Percentiles rank a stretch among this genome's conserved stretches.
phyloP scores from a whole-genome alignment of 2,329 filamentous ascomycete genomes.

The Penicillium sp. region DNA sequence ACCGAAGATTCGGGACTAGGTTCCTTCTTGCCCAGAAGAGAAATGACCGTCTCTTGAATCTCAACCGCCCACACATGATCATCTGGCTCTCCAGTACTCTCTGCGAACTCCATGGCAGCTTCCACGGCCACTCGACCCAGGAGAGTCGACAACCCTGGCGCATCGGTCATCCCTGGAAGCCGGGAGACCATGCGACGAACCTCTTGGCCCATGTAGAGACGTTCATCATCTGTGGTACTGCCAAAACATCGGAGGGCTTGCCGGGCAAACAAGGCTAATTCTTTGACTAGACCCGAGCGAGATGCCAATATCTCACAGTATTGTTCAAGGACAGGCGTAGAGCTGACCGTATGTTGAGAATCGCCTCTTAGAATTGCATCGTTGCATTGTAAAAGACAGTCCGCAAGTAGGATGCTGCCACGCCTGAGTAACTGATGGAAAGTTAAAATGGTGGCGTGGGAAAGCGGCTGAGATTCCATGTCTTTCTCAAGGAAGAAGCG shows the following conservation, averaged over 20 bases:
- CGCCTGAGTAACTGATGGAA: slow-evolving; percentile 39
- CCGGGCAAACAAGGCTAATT: slow-evolving; percentile 42
- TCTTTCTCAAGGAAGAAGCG: slow-evolving; percentile 34
- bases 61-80: slow-evolving; percentile 49
- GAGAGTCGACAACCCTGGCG: slow-evolving; percentile 35
- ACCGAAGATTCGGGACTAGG: slow-evolving; percentile 19
- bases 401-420: slow-evolving; percentile 42
- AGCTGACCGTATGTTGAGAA: slow-evolving; percentile 20
- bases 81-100: slow-evolving; percentile 44
- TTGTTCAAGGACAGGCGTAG: slow-evolving; percentile 36
- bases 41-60: slow-evolving; percentile 43
- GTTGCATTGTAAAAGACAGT: slow-evolving; percentile 39
- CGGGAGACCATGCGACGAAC: slow-evolving; percentile 37
- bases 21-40: slow-evolving; percentile 25
- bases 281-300: slow-evolving; percentile 41
- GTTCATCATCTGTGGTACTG: slow-evolving; percentile 31
- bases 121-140: slow-evolving; percentile 47
- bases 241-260: slow-evolving; percentile 45
- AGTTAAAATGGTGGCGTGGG: slow-evolving; percentile 17
- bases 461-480: slow-evolving; percentile 23
- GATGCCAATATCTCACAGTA: slow-evolving; percentile 38
- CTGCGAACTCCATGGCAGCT: slow-evolving; percentile 49
- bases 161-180: slow-evolving; percentile 30
- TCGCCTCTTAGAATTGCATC: slow-evolving; percentile 24
- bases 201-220: slow-evolving; percentile 33